Evolutionary conservation across 2,329 filamentous ascomycete genomes (phyloP), one percentile per base, ranked within the genome.

Genomic region (Hymenoscyphus salicellus): DNA sequence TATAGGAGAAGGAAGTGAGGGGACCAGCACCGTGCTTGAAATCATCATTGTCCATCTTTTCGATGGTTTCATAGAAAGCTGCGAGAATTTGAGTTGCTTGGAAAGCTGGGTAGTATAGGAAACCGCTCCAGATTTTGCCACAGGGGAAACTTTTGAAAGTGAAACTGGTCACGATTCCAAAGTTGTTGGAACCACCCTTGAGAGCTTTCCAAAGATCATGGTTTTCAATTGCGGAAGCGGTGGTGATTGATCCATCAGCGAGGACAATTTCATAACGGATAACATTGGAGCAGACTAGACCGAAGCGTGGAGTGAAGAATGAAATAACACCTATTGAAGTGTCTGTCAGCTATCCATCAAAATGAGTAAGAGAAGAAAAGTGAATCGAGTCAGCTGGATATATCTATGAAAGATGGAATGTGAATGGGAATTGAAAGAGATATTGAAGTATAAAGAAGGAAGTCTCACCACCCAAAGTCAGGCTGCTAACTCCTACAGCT

Each of bases 181-280:
- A 68, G 28, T 61, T 62, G n/a, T 63, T 58, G 2, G 62, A 63
- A 14, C 64, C 68, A 23, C 68, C 68, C 6, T 61, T 59, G 7
- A 68, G 30, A 14, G 60, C 68, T 58, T 61, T 64, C 52, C 62
- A 69, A 1, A 69, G 41, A 52, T 68, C 66, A 14, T 57, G 52
- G 49, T 67, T 65, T 28, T 65, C 56, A 3, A 43, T 52, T 30
- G 43, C 26, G 0, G 62, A 68, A 23, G 62, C 66, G 16, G 58
- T 63, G n/a, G 57, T 30, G 17, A 68, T 52, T 8, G 32, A 20
- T 6, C 68, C 64, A 20, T 63, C 41, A 11, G 66, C 68, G 10
- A 65, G 63, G 16, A 68, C 62, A 32, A 89, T 83, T 71, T 89
- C 86, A 30, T 60, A 65, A 49, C 58, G 63, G 28, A 58, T 28